Percentiles rank a stretch among this genome's conserved stretches.
phyloP scores from a whole-genome alignment of 768 basidiomycete species.

The Imleria badia region DNA sequence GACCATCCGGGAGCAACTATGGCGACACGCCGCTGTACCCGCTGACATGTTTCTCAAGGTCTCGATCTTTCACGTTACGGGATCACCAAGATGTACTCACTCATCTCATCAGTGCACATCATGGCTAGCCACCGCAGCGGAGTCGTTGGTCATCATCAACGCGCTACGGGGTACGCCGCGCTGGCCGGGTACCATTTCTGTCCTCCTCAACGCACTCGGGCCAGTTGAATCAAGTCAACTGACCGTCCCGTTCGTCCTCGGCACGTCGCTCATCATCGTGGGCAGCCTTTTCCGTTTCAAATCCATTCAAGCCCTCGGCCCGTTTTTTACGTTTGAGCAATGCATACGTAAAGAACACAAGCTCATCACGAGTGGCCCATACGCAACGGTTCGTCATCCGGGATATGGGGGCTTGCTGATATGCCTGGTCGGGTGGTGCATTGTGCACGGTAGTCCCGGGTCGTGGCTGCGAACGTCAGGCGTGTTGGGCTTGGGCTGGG shows the following conservation, averaged over 20 bases:
- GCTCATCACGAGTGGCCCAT: conserved; percentile 30
- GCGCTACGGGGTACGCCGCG: background rate
- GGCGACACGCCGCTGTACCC: background rate
- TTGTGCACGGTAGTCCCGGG: background rate
- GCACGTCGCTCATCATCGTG: conserved; percentile 1
- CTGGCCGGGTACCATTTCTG: background rate
- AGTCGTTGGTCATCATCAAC: background rate
- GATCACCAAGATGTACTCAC: background rate
- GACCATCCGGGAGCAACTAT: conserved; percentile 4
- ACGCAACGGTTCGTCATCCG: conserved; percentile 30
- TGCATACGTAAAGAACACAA: conserved; percentile 20
- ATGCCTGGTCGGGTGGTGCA: background rate
- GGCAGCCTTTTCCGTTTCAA: conserved; percentile 4
- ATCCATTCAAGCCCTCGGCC: conserved; percentile 18
- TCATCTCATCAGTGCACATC: background rate
- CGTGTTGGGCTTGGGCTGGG: background rate
- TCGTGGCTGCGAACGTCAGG: conserved; percentile 7
- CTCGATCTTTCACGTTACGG: too few relatives aligned
- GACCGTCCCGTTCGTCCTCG: conserved; percentile 4
- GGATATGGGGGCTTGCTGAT: conserved; percentile 18
- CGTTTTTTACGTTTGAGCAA: conserved; percentile 19
- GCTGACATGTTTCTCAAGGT: background rate
- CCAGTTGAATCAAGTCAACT: conserved; percentile 4
- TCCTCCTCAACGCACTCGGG: conserved; percentile 3
- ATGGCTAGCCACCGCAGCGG: background rate